Percentiles rank a stretch among this genome's conserved stretches.
Conservation (phyloP, 805 yeast genomes). For the Wickerhamiella spandovensis region DNA sequence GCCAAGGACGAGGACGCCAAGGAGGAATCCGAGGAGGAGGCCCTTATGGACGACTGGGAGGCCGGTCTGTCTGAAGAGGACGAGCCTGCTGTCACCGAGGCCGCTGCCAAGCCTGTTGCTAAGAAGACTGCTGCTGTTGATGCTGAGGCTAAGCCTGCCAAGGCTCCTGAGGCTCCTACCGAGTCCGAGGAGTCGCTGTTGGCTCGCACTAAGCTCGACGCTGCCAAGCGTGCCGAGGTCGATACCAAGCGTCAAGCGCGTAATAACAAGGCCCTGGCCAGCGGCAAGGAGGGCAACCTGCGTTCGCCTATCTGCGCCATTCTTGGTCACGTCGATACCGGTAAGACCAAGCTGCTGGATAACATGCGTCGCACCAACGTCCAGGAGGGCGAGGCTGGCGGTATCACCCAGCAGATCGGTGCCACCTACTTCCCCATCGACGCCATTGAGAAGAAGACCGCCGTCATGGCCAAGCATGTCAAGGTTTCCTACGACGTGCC, state of each 20-base stretch:
- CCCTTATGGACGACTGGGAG: slow-evolving; percentile 79
- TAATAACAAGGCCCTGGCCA: slow-evolving; percentile 25
- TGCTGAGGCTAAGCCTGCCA: slow-evolving; percentile 44
- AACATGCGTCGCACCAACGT: slow-evolving; percentile 97
- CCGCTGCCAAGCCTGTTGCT: slow-evolving; percentile 8
- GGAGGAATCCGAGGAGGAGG: slow-evolving; percentile 36
- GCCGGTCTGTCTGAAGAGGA: slow-evolving; percentile 38
- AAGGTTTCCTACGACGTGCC: slow-evolving; percentile 81
- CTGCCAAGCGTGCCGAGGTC: slow-evolving; percentile 29
- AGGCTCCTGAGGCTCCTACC: slow-evolving; percentile 14
- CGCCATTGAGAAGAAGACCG: slow-evolving; percentile 81
- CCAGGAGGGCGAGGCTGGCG: slow-evolving; percentile 99
- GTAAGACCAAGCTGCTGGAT: slow-evolving; percentile 94
- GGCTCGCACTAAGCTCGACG: slow-evolving; percentile 20
- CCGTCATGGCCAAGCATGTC: slow-evolving; percentile 77
- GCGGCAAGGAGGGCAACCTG: slow-evolving; percentile 38
- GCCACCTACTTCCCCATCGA: slow-evolving; percentile 98
- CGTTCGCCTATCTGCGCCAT: slow-evolving; percentile 99
- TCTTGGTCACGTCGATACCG: slow-evolving; percentile 98
- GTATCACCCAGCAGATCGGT: slow-evolving; percentile 99
- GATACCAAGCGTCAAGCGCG: slow-evolving; percentile 29
- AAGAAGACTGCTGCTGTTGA: slow-evolving; percentile 20
- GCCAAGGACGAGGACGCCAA: slow-evolving; percentile 7
- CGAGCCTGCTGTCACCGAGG: slow-evolving; percentile 8
- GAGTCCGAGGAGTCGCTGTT: slow-evolving; percentile 16